Conservation (phyloP, 768 basidiomycete genomes). For the Tulasnella sp. region DNA sequence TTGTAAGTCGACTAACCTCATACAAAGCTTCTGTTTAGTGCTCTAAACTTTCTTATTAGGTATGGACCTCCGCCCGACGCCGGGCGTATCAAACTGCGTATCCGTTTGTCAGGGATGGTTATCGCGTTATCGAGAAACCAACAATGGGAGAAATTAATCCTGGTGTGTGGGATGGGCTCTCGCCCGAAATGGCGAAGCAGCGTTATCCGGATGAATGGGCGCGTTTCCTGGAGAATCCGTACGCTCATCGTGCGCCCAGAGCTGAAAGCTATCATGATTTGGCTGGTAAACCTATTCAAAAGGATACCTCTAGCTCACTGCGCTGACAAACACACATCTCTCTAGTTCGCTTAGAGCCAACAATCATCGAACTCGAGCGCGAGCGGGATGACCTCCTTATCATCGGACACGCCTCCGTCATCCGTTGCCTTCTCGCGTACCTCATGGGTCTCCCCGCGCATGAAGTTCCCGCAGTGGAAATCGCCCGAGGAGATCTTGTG, state of each 20-base stretch:
- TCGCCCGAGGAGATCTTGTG: constrained; percentile 92
- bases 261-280: constrained; percentile 98
- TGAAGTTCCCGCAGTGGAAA: constrained; percentile 96
- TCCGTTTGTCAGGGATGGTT: constrained; percentile 62
- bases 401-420: constrained; percentile 95
- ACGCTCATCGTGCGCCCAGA: constrained; percentile 83
- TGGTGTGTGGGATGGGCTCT: constrained; percentile 94
- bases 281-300: constrained; percentile 51
- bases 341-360: constrained; percentile 89
- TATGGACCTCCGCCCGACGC: constrained; percentile 95
- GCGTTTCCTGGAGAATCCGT: constrained; percentile 87
- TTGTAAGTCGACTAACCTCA: constrained; percentile 25
- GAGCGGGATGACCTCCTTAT: constrained; percentile 93
- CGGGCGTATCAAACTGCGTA: constrained; percentile 94
- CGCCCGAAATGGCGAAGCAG: constrained; percentile 81
- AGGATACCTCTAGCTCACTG: neutral
- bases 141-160: constrained; percentile 99
- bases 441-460: constrained; percentile 90
- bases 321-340: constrained; percentile 29
- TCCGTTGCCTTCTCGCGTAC: constrained; percentile 90
- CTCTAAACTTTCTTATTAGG: constrained; percentile 46
- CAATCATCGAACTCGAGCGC: constrained; percentile 89
- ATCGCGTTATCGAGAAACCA: constrained; percentile 80
- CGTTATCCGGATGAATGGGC: constrained; percentile 94
- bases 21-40: neutral